These are phyloP conservation scores for Xylaria acuta DNA, from an alignment of 495 filamentous ascomycete genomes.

Conservation along the genomic window DNA sequence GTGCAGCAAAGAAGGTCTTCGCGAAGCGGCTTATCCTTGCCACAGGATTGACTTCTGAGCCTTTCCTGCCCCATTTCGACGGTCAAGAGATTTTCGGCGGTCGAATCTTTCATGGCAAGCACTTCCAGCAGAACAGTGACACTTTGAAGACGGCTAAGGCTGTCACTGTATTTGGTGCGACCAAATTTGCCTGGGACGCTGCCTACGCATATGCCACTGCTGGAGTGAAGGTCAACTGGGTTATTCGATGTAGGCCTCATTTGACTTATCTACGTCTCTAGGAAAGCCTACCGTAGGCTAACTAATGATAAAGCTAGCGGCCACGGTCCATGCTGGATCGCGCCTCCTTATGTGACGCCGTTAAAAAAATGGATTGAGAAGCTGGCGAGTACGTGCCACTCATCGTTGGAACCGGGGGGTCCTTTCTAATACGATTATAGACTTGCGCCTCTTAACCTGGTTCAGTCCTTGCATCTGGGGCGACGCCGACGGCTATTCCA, in stretches of 20 bases:
- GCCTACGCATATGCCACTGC: conserved; percentile 68
- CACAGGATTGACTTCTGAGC: conserved; percentile 40
- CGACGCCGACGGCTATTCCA: conserved; percentile 42
- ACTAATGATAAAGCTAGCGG: conserved; percentile 57
- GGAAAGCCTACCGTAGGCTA: conserved; percentile 18
- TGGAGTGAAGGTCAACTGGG: conserved; percentile 74
- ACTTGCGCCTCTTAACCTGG: conserved; percentile 40
- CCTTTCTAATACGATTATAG: conserved; percentile 29
- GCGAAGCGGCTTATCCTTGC: conserved; percentile 37
- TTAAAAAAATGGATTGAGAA: conserved; percentile 57
- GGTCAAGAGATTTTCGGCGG: conserved; percentile 44
- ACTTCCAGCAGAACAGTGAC: conserved; percentile 49
- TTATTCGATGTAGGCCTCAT: conserved; percentile 65
- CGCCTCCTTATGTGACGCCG: conserved; percentile 53
- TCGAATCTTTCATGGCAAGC: conserved; percentile 67
- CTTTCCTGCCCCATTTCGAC: conserved; percentile 40
- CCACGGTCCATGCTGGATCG: conserved; percentile 73
- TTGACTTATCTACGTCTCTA: not conserved
- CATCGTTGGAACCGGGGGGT: not conserved
- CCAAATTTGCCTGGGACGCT: conserved; percentile 77
- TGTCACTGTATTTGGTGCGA: conserved; percentile 69
- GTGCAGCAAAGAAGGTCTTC: conserved; percentile 29
- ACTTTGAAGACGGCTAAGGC: conserved; percentile 42
- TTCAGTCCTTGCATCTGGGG: conserved; percentile 48
- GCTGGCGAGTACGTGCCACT: conserved; percentile 59